A percentile compares a stretch with the other conserved stretches of the same genome.
Conservation (phyloP, 805 yeast species). For the Scheffersomyces spartinae region DNA sequence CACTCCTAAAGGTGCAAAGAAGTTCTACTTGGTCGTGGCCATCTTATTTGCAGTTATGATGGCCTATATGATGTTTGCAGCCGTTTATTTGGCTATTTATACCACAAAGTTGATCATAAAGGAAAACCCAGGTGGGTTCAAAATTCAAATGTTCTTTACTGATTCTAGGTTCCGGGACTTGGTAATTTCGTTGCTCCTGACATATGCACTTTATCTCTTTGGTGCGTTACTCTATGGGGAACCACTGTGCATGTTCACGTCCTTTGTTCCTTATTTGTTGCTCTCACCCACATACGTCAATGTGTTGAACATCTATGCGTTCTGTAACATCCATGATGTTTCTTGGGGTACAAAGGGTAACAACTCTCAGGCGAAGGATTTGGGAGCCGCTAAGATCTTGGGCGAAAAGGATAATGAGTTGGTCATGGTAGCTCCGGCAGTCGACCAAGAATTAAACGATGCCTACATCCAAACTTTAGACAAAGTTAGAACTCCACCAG, state of each 20-base stretch:
- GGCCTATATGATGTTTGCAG: constrained; percentile 84
- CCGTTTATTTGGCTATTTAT: constrained; percentile 65
- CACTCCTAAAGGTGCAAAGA: constrained; percentile 82
- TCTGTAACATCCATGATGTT: constrained; percentile 91
- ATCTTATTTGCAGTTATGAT: constrained; percentile 76
- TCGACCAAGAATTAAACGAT: constrained; percentile 63
- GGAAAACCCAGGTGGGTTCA: constrained; percentile 29
- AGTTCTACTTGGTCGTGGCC: constrained; percentile 64
- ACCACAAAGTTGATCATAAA: constrained; percentile 50
- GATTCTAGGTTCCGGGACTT: constrained; percentile 74
- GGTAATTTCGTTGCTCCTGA: constrained; percentile 74
- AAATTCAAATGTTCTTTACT: constrained; percentile 38
- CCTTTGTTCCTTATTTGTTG: constrained; percentile 72
- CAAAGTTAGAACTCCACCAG: constrained; percentile 31
- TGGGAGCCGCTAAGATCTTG: constrained; percentile 72
- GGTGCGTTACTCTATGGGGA: constrained; percentile 77
- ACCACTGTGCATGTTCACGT: constrained; percentile 88
- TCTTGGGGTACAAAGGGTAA: constrained; percentile 98
- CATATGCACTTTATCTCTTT: constrained; percentile 68
- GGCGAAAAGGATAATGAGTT: constrained; percentile 24
- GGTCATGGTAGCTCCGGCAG: constrained; percentile 49
- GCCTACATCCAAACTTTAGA: constrained; percentile 57
- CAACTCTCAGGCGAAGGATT: constrained; percentile 46
- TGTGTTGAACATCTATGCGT: constrained; percentile 86
- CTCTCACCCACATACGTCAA: constrained; percentile 85